Base-by-base conservation (phyloP, 192 early-diverging fungal species). In the Geranomyces michiganensis region DNA sequence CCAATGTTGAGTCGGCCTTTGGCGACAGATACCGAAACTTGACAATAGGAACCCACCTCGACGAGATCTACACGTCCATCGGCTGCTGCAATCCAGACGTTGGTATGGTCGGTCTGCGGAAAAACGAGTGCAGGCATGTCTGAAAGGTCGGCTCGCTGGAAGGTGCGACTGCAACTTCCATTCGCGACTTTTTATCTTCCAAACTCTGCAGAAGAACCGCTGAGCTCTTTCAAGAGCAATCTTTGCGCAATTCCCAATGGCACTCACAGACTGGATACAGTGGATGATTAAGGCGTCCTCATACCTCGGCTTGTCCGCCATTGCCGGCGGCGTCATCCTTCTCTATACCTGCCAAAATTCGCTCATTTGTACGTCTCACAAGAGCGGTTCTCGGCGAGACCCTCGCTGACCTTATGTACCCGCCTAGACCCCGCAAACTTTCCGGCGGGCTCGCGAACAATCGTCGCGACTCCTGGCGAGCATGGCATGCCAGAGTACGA, bases 31-130 rank as follows among this genome's bases (percentile, higher is more conserved):
- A 22, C 31, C 29, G 1, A 7, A 30, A 32, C 32, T 48, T 41
- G 10, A 22, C 30, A 13, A 47, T 46, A 26, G 58, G 29, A 17
- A 26, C 30, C 9, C 75, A 80, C 82, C 73, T 87, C 77, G 31
- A 92, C 88, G 45, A 86, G 76, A 8, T 81, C 87, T 21, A 87
- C 58, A 46, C 85, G 70, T 26, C 87, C 90, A 65, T 92, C 90
- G 33, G 88, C 80, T 55, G 85, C 84, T 30, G 87, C 86, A 8
- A 85, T 75, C 90, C 90, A 92, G 58, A 92, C 86, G 68, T 92
- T 92, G 17, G 58, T 53, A 7, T 53, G 3, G n/a, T 53, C 51
- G n/a, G 24, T 26, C 51, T 26, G 51, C 51, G 51, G n/a, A 26
- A 53, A 3, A n/a, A 24, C 51, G 19, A 53, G n/a, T 53, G 51